These are phyloP conservation scores for Crucihimalaya himalaica DNA, from an alignment of 345 rosid genomes.

Conservation along the genomic window DNA sequence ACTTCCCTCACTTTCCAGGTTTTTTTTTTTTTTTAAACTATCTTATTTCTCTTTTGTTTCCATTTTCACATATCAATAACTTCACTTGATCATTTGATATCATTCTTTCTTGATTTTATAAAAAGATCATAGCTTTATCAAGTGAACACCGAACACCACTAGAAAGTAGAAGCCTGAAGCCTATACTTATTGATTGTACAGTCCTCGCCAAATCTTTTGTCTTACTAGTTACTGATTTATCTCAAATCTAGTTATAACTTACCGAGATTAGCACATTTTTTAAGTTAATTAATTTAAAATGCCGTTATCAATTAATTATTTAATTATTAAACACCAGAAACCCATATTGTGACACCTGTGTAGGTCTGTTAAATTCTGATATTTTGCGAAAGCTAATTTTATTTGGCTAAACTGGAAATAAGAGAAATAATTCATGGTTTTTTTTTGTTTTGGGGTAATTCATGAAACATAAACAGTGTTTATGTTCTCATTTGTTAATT, in stretches of 20 bases:
- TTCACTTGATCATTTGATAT: too few relatives aligned
- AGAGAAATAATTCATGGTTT: background rate
- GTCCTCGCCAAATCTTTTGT: background rate
- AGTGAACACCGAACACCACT: slow-evolving; percentile 33
- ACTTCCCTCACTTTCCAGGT: slow-evolving; percentile 72
- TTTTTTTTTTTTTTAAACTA: background rate
- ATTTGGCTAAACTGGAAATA: background rate
- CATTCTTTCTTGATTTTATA: slow-evolving; percentile 26
- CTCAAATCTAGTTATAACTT: background rate
- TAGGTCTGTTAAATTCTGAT: background rate
- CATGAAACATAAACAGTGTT: background rate
- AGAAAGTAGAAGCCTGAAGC: slow-evolving; percentile 10
- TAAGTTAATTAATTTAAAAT: background rate
- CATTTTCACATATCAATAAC: slow-evolving; percentile 25
- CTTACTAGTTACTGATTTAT: background rate
- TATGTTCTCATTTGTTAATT: background rate
- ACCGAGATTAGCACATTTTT: background rate
- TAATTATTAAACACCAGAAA: background rate
- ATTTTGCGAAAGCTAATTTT: background rate
- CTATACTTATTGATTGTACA: slow-evolving; percentile 3
- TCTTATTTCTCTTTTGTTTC: background rate
- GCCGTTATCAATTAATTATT: background rate
- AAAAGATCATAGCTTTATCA: slow-evolving; percentile 25
- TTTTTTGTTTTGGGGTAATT: background rate
- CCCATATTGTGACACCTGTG: background rate